phyloP scores from a whole-genome alignment of 2,329 filamentous ascomycete genomes.

The Stagonosporopsis vannaccii region DNA sequence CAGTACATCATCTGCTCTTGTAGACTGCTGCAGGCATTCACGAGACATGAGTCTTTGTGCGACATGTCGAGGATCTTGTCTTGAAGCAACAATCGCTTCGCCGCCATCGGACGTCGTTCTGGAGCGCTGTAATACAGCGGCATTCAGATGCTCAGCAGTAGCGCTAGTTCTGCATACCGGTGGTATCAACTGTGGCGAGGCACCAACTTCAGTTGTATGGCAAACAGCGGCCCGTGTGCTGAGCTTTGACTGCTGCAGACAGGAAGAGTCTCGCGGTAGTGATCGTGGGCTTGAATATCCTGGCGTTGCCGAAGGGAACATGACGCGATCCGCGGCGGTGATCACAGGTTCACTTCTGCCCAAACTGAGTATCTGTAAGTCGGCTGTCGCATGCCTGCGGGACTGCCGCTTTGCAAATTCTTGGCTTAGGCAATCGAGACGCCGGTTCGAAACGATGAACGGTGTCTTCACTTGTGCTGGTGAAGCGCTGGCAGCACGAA shows the following conservation, averaged over 20 bases:
- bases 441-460: slow-evolving; percentile 18
- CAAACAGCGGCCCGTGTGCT: slow-evolving; percentile 19
- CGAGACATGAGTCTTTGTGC: not conserved
- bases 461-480: slow-evolving; percentile 15
- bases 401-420: not conserved
- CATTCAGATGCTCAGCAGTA: not conserved
- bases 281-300: slow-evolving; percentile 30
- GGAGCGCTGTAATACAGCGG: not conserved
- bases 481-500: slow-evolving; percentile 27
- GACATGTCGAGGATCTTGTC: not conserved
- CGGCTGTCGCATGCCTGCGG: slow-evolving; percentile 10
- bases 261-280: slow-evolving; percentile 30
- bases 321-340: slow-evolving; percentile 20
- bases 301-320: slow-evolving; percentile 29
- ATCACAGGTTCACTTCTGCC: slow-evolving; percentile 13
- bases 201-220: slow-evolving; percentile 10
- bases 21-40: slow-evolving; percentile 24
- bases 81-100: not conserved
- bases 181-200: slow-evolving; percentile 30
- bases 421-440: slow-evolving; percentile 14
- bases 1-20: slow-evolving; percentile 34
- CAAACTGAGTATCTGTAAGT: slow-evolving; percentile 15
- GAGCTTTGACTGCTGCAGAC: slow-evolving; percentile 25
- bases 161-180: slow-evolving; percentile 11
- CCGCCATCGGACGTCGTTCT: not conserved